Conservation (phyloP, 176 grass and related monocot species). For the Saccharum spontaneum region DNA sequence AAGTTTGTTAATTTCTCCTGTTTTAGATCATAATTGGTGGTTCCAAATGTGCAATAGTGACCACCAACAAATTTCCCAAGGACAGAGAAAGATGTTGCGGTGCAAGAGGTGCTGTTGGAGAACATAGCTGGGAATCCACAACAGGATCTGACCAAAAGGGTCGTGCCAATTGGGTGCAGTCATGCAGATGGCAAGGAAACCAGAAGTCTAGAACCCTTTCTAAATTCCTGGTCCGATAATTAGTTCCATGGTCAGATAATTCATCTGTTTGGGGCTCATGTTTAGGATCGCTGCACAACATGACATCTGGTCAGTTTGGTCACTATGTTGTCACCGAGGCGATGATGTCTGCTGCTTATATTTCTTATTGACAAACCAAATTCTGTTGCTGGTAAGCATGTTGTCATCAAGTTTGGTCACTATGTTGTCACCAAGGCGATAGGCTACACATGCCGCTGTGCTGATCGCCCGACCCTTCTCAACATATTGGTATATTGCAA, state of each 20-base stretch:
- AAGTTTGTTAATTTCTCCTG: too few species aligned
- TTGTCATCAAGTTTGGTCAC: not conserved
- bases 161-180: not conserved
- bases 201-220: not conserved
- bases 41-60: too few species aligned
- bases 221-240: not conserved
- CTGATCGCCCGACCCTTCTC: not conserved
- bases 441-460: not conserved
- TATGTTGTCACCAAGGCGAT: not conserved
- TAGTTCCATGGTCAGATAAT: not conserved
- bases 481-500: not conserved
- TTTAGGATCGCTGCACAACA: not conserved
- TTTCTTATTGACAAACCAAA: not conserved
- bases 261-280: not conserved
- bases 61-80: too few species aligned
- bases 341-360: not conserved
- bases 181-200: constrained; percentile 12
- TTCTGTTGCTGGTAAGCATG: not conserved
- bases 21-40: too few species aligned
- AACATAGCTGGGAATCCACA: not conserved
- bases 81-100: not conserved
- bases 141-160: not conserved
- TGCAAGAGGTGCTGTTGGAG: not conserved
- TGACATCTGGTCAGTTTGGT: not conserved
- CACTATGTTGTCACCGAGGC: not conserved